A percentile compares a stretch with the other conserved stretches of the same genome.
Evolutionary conservation across 2,329 filamentous ascomycete species (phyloP).

Genomic region (Colletotrichum gloeosporioides): DNA sequence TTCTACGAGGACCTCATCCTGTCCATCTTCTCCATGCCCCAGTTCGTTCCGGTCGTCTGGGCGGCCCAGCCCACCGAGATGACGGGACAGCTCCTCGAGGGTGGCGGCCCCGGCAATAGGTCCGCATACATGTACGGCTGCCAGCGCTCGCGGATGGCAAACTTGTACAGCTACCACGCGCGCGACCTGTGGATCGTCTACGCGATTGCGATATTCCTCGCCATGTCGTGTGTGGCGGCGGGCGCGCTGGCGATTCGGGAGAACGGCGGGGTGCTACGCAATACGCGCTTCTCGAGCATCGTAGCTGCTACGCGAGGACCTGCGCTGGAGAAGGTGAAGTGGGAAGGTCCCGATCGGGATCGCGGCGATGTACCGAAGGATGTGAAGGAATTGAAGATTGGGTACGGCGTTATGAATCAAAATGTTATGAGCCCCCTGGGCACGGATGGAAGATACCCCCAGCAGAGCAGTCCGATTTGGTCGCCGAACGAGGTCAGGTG

Average conservation of each 20-base stretch:
- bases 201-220: slow-evolving; percentile 32
- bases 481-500: slow-evolving; percentile 22
- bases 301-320: slow-evolving; percentile 41
- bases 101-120: slow-evolving; percentile 23
- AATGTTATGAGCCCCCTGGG: slow-evolving; percentile 18
- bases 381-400: slow-evolving; percentile 14
- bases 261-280: slow-evolving; percentile 35
- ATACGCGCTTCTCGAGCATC: slow-evolving; percentile 42
- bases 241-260: slow-evolving; percentile 34
- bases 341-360: slow-evolving; percentile 17
- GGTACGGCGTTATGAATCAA: slow-evolving; percentile 14
- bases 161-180: slow-evolving; percentile 31
- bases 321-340: slow-evolving; percentile 36
- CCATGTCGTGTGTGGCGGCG: slow-evolving; percentile 28
- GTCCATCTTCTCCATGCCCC: slow-evolving; percentile 37
- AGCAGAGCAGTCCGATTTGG: background rate
- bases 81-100: slow-evolving; percentile 19
- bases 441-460: background rate
- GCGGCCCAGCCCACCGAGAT: slow-evolving; percentile 27
- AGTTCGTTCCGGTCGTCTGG: slow-evolving; percentile 37
- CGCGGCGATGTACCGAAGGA: background rate
- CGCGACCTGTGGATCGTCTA: slow-evolving; percentile 41
- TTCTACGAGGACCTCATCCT: slow-evolving; percentile 41
- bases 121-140: slow-evolving; percentile 32
- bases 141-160: slow-evolving; percentile 30